Conservation (phyloP, 495 filamentous ascomycete genomes). For the Copromyces sp. region DNA sequence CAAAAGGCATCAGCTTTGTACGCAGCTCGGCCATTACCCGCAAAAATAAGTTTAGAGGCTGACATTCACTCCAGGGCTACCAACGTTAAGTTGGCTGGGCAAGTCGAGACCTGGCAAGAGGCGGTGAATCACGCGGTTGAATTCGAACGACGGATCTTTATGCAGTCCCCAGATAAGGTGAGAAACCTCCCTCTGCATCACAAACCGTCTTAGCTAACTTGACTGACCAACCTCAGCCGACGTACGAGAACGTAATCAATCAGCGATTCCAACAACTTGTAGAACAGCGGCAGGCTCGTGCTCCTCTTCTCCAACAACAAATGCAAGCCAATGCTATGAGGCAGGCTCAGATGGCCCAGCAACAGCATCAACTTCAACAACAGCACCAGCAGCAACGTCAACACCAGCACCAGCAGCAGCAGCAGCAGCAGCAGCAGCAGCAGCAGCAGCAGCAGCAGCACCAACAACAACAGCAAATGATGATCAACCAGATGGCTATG, state of each 20-base stretch:
- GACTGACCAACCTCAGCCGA: constrained; percentile 16
- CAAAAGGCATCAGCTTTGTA: constrained; percentile 28
- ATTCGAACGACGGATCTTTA: constrained; percentile 34
- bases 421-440: constrained; percentile 17
- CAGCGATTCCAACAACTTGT: constrained; percentile 25
- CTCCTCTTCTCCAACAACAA: constrained; percentile 29
- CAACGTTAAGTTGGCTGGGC: neutral
- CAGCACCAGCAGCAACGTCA: constrained; percentile 15
- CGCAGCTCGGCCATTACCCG: neutral
- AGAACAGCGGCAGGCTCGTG: constrained; percentile 32
- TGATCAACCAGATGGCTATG: constrained; percentile 36
- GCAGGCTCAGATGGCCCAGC: constrained; percentile 28
- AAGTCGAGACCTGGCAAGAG: constrained; percentile 14
- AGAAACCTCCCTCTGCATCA: constrained; percentile 2
- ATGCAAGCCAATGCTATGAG: constrained; percentile 31
- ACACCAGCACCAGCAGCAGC: constrained; percentile 20
- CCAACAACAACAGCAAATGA: constrained; percentile 26
- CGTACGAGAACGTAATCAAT: constrained; percentile 28
- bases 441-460: constrained; percentile 21
- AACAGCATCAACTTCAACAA: constrained; percentile 17
- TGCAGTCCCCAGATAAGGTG: constrained; percentile 34
- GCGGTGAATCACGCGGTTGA: constrained; percentile 23
- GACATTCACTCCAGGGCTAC: neutral
- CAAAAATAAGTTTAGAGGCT: neutral
- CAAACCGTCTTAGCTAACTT: constrained; percentile 7